Base-by-base conservation (phyloP, 192 early-diverging fungal species). In the Gonapodya prolifera region DNA sequence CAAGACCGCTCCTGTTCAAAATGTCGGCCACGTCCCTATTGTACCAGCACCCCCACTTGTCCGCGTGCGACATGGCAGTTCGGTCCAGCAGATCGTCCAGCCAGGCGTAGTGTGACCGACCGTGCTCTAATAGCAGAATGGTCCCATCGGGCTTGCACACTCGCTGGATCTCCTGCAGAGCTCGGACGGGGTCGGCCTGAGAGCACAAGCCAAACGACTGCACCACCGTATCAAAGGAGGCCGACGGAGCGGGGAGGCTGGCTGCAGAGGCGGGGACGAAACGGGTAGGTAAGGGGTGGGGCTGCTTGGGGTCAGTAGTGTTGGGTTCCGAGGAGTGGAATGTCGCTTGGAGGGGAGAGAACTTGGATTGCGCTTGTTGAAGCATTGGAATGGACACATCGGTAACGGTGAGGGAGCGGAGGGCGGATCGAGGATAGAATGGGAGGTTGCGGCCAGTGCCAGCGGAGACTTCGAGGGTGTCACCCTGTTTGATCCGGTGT, bases 141-240 rank as follows among this genome's bases (percentile, higher is more conserved):
- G 80, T 77, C 30, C 90, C 87, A 79, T 76, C 83, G 32, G 61
- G 80, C 77, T 79, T 83, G 70, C 75, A 85, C 76, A 82, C 80
- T 75, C 80, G 81, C 75, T 69, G 79, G 83, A 82, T 85, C 80
- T 84, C 89, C 28, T 30, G 71, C 61, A 92, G 76, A 0, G 86
- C 84, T 32, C 77, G 76, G 0, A 86, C 84, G 1, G 91, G 91
- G 77, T 91, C 86, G 0, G 34, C 13, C 69, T 82, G 84, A 8
- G 87, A 89, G 77, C 91, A 92, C 1, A 92, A 70, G 1, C 90
- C 90, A 80, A 92, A 91, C 0, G 90, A 91, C 77, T 89, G 85
- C 2, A 92, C 80, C 32, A 92, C 87, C 0, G 88, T 88, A 77
- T 92, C 91, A 76, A 83, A 91, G 0, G 75, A 70, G 1, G 71